Conservation (phyloP, 164 flowering plant genomes). For the Dillenia turbinata region DNA sequence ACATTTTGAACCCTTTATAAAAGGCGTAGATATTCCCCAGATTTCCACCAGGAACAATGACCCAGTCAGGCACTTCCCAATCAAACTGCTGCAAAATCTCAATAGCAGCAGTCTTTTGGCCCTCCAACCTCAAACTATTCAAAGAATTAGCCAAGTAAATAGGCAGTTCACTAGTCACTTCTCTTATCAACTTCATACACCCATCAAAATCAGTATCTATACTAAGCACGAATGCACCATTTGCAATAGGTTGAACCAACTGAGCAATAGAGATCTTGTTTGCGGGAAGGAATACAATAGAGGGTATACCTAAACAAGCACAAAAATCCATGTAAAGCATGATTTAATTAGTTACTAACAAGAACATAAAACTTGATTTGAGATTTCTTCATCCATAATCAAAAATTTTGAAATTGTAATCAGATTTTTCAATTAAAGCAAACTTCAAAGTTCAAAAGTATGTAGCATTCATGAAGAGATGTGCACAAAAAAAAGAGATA, state of each 20-base stretch:
- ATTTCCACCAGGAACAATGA: conserved; percentile 90
- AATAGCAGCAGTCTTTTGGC: conserved; percentile 88
- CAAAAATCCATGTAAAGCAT: conserved; percentile 18
- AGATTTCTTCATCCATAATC: too few relatives aligned
- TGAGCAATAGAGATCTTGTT: conserved; percentile 70
- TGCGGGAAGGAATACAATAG: conserved; percentile 67
- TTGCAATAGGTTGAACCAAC: conserved; percentile 81
- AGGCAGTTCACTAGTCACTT: conserved; percentile 75
- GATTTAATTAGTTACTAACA: too few relatives aligned
- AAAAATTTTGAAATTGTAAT: too few relatives aligned
- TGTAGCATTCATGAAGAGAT: too few relatives aligned
- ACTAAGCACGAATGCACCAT: conserved; percentile 83
- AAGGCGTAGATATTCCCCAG: conserved; percentile 88
- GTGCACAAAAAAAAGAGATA: too few relatives aligned
- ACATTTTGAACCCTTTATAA: conserved; percentile 91
- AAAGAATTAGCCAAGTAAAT: conserved; percentile 84
- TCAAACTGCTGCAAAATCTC: conserved; percentile 95
- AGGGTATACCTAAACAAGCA: conserved; percentile 84
- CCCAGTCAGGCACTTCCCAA: conserved; percentile 98
- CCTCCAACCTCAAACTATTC: conserved; percentile 83
- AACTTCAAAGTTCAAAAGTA: too few relatives aligned
- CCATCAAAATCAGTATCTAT: conserved; percentile 91
- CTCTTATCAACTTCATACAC: conserved; percentile 84
- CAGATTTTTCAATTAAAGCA: too few relatives aligned
- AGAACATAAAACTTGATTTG: too few relatives aligned